These are phyloP conservation scores for Apiospora malaysiana DNA, from an alignment of 2,329 filamentous ascomycete genomes.

Conservation along the genomic window DNA sequence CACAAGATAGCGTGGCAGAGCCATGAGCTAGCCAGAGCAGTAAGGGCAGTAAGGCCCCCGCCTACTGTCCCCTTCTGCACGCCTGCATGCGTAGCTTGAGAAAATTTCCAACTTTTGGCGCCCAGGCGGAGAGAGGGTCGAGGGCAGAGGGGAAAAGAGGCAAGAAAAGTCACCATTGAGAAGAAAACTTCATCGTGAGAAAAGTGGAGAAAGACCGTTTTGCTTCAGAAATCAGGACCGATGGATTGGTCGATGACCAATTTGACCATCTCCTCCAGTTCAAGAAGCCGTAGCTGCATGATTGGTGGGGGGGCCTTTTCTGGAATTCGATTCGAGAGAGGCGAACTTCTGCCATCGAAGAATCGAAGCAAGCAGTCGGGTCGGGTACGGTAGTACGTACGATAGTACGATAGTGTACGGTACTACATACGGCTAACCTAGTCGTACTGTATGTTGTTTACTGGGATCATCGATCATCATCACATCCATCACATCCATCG, in stretches of 20 bases:
- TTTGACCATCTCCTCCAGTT: slow-evolving; percentile 4
- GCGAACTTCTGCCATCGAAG: neutral
- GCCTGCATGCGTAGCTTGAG: slow-evolving; percentile 14
- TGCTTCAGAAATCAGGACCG: slow-evolving; percentile 1
- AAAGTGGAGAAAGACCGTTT: neutral
- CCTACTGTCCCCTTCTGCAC: neutral
- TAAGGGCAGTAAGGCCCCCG: no score
- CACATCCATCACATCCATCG: no score
- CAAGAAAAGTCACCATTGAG: neutral
- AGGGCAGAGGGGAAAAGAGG: neutral
- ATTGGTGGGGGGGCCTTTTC: slow-evolving; percentile 1
- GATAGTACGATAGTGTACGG: no score
- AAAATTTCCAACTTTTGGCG: slow-evolving; percentile 1
- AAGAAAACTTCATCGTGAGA: neutral
- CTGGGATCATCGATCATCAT: slow-evolving; percentile 2
- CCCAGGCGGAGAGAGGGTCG: neutral
- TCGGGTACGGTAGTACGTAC: neutral
- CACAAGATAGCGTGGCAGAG: slow-evolving; percentile 5
- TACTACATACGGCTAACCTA: no score
- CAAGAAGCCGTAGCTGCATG: slow-evolving; percentile 10
- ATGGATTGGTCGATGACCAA: slow-evolving; percentile 10
- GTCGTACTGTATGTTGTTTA: no score
- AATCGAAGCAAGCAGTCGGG: no score
- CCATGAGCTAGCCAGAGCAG: neutral
- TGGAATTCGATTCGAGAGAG: neutral